Evolutionary conservation across 192 early-diverging fungal genomes (phyloP), one percentile per base, ranked within the genome.

Genomic region (Allomyces macrogynus): DNA sequence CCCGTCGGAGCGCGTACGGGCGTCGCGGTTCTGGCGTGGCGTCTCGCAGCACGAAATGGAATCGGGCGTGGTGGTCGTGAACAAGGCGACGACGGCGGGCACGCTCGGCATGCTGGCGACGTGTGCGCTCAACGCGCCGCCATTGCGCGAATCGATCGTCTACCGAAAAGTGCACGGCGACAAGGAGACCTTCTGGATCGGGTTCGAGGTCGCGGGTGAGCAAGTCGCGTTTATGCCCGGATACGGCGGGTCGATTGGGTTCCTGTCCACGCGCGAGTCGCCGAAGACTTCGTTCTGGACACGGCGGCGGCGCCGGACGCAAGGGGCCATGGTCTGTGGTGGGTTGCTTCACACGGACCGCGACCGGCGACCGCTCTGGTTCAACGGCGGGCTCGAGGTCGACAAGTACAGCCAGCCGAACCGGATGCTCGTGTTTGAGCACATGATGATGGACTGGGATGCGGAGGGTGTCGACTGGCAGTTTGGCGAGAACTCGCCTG

Each of bases 101-200:
- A 67, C 85, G 32, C 63, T 81, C 16, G 82, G 80, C 4, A 32
- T 87, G 16, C 23, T 87, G 8, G 70, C 78, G 0, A 75, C 70
- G 0, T 83, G 81, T 66, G 73, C 78, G 63, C 70, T 84, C 69
- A 86, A 84, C 65, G 74, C 67, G 43, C 72, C 77, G 24, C 68
- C 63, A 44, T 76, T 75, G 43, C 73, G 80, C n/a, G 77, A 81
- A 43, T 61, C 73, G 23, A 65, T 81, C 24, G 70, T 67, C 10
- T 82, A 82, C 64, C 66, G 65, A 5, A 57, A 74, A 23, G 69
- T 77, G 5, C 74, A 78, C 62, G 83, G 84, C n/a, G 85, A 87
- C 71, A 87, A 87, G 67, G 85, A 87, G 66, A 78, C 82, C 0
- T 87, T 82, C 43, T 87, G 85, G 85, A 71, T 77, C 23, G 83